These are phyloP conservation scores for Irpex sp. DNA, from an alignment of 1,284 basidiomycete genomes.

Conservation along the genomic window DNA sequence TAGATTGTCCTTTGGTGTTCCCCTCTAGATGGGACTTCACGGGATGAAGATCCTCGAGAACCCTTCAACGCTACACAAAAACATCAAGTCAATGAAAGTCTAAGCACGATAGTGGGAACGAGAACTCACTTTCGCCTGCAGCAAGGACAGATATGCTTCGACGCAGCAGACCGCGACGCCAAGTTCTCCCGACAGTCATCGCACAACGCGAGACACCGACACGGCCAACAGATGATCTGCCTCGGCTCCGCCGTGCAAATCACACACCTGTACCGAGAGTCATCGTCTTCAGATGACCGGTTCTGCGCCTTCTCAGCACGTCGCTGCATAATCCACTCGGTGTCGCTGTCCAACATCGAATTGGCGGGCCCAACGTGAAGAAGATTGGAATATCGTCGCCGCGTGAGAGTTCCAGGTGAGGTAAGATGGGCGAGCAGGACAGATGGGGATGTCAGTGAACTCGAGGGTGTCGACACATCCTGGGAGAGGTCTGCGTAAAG, in stretches of 20 bases:
- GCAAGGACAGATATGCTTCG: slow-evolving; percentile 72
- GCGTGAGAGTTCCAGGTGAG: slow-evolving; percentile 38
- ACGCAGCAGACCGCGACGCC: slow-evolving; percentile 55
- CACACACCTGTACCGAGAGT: slow-evolving; percentile 53
- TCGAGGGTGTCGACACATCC: slow-evolving; percentile 19
- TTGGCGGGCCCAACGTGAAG: slow-evolving; percentile 18
- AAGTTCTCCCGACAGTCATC: slow-evolving; percentile 70
- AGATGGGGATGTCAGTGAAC: slow-evolving; percentile 28
- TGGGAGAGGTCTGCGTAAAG: slow-evolving; percentile 43
- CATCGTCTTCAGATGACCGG: slow-evolving; percentile 24
- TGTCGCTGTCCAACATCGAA: slow-evolving; percentile 16
- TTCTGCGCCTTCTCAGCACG: slow-evolving; percentile 15
- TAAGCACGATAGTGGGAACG: not conserved
- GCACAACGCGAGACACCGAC: slow-evolving; percentile 71
- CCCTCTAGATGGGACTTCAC: not conserved
- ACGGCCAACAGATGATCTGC: slow-evolving; percentile 78
- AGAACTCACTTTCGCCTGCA: slow-evolving; percentile 59
- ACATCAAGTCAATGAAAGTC: not conserved
- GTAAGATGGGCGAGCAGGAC: slow-evolving; percentile 50
- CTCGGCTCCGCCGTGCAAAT: slow-evolving; percentile 69
- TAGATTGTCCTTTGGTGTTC: not conserved
- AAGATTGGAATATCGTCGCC: slow-evolving; percentile 39
- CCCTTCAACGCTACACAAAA: slow-evolving; percentile 52
- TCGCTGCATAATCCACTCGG: slow-evolving; percentile 22
- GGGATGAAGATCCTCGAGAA: slow-evolving; percentile 56